Evolutionary conservation across 1,139 yeast species (phyloP).

Genomic region (Suhomyces anneliseae): DNA sequence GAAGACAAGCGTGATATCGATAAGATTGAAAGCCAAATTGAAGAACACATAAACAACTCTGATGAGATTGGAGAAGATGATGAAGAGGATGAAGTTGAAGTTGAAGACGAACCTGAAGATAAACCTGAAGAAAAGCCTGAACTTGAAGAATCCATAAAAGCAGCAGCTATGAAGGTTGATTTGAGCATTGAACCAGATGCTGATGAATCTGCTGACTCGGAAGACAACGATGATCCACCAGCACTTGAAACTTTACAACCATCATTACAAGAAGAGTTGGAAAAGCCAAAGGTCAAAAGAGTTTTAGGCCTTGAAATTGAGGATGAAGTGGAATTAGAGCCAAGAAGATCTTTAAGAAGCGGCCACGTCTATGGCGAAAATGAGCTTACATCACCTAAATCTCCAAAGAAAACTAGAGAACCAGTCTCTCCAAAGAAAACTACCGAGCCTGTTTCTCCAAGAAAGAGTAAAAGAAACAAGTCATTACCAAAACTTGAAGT

Average conservation of each 20-base stretch:
- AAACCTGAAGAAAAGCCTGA: not conserved
- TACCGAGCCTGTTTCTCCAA: constrained; percentile 1
- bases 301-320: constrained; percentile 15
- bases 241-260: not conserved
- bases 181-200: not conserved
- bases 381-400: not conserved
- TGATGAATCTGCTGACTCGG: not conserved
- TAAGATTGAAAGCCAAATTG: not conserved
- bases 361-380: constrained; percentile 11
- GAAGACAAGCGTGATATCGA: not conserved
- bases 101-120: constrained; percentile 14
- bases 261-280: constrained; percentile 1
- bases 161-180: not conserved
- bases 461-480: not conserved
- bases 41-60: not conserved
- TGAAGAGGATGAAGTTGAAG: constrained; percentile 20
- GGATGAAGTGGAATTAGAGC: constrained; percentile 10
- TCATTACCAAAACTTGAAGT: constrained; percentile 4
- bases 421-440: constrained; percentile 1
- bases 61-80: constrained; percentile 13
- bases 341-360: constrained; percentile 12
- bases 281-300: constrained; percentile 9
- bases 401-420: not conserved
- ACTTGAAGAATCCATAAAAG: not conserved
- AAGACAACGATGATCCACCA: constrained; percentile 1